Evolutionary conservation across 2,329 filamentous ascomycete species (phyloP).

Genomic region (Fusarium xyrophilum): DNA sequence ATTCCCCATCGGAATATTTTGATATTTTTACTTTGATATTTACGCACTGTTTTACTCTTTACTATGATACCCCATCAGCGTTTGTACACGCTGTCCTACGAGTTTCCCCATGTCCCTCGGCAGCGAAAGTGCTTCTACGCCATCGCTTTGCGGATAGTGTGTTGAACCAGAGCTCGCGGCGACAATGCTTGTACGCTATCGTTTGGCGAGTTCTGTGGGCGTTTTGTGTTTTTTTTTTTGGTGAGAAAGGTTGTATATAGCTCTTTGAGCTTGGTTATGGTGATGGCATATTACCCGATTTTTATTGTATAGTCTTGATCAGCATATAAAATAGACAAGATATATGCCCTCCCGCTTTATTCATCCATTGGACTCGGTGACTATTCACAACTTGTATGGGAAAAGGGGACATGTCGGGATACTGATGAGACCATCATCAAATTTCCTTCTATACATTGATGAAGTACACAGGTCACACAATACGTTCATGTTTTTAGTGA

Average conservation of each 20-base stretch:
- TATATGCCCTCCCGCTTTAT: neutral
- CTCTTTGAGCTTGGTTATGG: neutral
- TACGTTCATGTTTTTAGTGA: neutral
- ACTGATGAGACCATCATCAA: neutral
- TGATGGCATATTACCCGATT: neutral
- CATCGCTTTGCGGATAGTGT: constrained; percentile 61
- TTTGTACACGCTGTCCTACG: constrained; percentile 55
- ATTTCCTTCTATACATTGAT: neutral
- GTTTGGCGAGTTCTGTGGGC: constrained; percentile 57
- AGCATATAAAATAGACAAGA: constrained; percentile 17
- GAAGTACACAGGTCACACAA: neutral
- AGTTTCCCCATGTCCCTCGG: constrained; percentile 51
- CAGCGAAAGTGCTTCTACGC: constrained; percentile 63
- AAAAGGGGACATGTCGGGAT: neutral
- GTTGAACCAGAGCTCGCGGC: constrained; percentile 56
- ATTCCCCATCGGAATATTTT: constrained; percentile 9
- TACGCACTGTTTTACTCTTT: constrained; percentile 37
- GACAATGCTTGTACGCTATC: constrained; percentile 65
- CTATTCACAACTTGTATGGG: neutral
- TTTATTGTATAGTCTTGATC: neutral
- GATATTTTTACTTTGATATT: constrained; percentile 28
- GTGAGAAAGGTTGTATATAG: neutral
- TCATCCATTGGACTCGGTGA: neutral
- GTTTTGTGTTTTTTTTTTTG: constrained; percentile 41
- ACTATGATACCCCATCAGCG: constrained; percentile 55